Evolutionary conservation across 257 asterid genomes (phyloP).

Genomic region (Echium plantagineum): DNA sequence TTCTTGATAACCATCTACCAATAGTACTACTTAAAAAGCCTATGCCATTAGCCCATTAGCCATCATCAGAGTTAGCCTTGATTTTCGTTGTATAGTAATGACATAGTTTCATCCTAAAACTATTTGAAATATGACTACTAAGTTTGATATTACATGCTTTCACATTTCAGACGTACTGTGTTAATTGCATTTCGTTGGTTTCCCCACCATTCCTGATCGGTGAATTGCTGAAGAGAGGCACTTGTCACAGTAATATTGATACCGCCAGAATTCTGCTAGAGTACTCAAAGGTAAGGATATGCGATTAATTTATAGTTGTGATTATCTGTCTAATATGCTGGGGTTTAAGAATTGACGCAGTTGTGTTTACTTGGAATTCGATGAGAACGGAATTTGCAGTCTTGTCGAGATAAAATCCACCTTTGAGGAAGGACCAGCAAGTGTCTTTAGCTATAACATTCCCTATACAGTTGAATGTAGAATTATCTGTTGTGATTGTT

Average conservation of each 20-base stretch:
- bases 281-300: background rate
- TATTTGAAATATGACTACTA: background rate
- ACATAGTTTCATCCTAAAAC: no score
- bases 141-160: background rate
- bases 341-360: background rate
- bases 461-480: slow-evolving; percentile 30
- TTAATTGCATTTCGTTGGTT: slow-evolving; percentile 25
- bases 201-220: slow-evolving; percentile 31
- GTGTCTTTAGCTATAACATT: slow-evolving; percentile 31
- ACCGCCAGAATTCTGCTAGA: slow-evolving; percentile 25
- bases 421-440: slow-evolving; percentile 68
- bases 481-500: slow-evolving; percentile 24
- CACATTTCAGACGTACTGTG: slow-evolving; percentile 13
- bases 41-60: background rate
- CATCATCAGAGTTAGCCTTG: background rate
- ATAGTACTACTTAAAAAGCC: background rate
- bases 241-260: slow-evolving; percentile 24
- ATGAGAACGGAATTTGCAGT: slow-evolving; percentile 21
- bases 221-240: slow-evolving; percentile 46
- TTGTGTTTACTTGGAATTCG: slow-evolving; percentile 23
- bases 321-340: no score
- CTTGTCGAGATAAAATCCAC: slow-evolving; percentile 38
- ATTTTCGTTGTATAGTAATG: no score
- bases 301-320: no score
- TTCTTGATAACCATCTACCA: background rate